Evolutionary conservation across 2,329 filamentous ascomycete species (phyloP).

Genomic region (Didymella glomerata): DNA sequence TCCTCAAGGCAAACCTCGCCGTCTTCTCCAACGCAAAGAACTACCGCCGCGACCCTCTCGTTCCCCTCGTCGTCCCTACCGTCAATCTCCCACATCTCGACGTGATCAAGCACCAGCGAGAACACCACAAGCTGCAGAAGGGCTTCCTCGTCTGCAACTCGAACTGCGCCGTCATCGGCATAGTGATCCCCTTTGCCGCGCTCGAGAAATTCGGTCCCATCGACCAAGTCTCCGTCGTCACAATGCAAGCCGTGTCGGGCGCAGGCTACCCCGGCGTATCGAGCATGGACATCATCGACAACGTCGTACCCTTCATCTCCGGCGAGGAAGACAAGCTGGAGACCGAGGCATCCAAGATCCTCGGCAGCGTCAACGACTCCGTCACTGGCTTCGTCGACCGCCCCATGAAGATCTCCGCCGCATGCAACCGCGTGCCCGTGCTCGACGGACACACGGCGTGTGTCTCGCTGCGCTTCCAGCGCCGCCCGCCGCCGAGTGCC

Average conservation of each 20-base stretch:
- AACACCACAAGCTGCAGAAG: slow-evolving; percentile 74
- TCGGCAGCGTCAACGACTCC: slow-evolving; percentile 76
- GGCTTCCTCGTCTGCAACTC: slow-evolving; percentile 98
- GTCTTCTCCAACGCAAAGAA: slow-evolving; percentile 99
- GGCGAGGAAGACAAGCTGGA: slow-evolving; percentile 98
- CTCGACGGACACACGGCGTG: slow-evolving; percentile 96
- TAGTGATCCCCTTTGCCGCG: slow-evolving; percentile 93
- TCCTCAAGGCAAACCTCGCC: slow-evolving; percentile 84
- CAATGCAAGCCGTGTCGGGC: slow-evolving; percentile 92
- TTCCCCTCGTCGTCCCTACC: slow-evolving; percentile 92
- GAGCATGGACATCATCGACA: slow-evolving; percentile 94
- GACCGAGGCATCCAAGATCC: slow-evolving; percentile 93
- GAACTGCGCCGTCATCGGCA: slow-evolving; percentile 95
- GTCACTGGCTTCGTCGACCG: slow-evolving; percentile 81
- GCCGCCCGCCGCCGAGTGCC: slow-evolving; percentile 75
- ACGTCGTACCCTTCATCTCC: slow-evolving; percentile 90
- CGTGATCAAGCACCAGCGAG: slow-evolving; percentile 87
- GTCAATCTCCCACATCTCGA: slow-evolving; percentile 90
- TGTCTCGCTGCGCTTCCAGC: slow-evolving; percentile 83
- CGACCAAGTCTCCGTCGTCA: slow-evolving; percentile 82
- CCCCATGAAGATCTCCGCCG: slow-evolving; percentile 78
- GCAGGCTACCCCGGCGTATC: slow-evolving; percentile 90
- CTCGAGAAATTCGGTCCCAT: slow-evolving; percentile 84
- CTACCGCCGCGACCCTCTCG: slow-evolving; percentile 87
- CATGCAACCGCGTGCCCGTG: slow-evolving; percentile 94